Conservation (phyloP, 2,329 filamentous ascomycete species). For the Cryphonectria naterciae region DNA sequence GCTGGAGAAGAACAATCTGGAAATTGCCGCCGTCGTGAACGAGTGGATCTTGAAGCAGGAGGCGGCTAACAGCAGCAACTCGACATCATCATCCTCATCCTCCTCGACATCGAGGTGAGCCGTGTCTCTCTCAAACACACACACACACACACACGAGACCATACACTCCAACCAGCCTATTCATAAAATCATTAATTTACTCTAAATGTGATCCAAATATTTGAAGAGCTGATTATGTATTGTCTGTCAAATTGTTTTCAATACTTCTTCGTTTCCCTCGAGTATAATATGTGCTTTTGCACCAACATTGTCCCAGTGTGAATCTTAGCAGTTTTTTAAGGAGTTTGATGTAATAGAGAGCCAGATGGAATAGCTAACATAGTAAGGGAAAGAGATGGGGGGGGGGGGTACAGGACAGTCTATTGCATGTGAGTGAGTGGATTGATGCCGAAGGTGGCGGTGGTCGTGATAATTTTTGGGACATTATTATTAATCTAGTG, state of each 20-base stretch:
- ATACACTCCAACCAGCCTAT: neutral
- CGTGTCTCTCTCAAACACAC: too few relatives aligned
- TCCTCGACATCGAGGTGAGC: conserved; percentile 10
- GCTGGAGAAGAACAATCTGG: conserved; percentile 48
- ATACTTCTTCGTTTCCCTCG: neutral
- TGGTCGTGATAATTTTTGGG: too few relatives aligned
- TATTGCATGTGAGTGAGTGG: too few relatives aligned
- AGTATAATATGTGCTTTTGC: conserved; percentile 9
- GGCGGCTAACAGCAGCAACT: neutral
- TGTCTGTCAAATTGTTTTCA: neutral
- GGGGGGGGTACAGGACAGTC: too few relatives aligned
- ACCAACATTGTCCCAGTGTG: neutral
- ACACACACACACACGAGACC: neutral
- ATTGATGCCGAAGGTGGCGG: too few relatives aligned
- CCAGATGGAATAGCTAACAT: too few relatives aligned
- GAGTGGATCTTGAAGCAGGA: conserved; percentile 23
- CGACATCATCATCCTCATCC: conserved; percentile 4
- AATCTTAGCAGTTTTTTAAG: neutral
- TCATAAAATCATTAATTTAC: neutral
- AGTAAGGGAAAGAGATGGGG: too few relatives aligned
- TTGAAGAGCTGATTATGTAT: neutral
- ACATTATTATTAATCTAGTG: neutral
- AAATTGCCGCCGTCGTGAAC: conserved; percentile 26
- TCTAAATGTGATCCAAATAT: too few relatives aligned
- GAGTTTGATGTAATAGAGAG: neutral